Evolutionary conservation across 768 basidiomycete genomes (phyloP), one percentile per base, ranked within the genome.

Genomic region (Russula olivacea): DNA sequence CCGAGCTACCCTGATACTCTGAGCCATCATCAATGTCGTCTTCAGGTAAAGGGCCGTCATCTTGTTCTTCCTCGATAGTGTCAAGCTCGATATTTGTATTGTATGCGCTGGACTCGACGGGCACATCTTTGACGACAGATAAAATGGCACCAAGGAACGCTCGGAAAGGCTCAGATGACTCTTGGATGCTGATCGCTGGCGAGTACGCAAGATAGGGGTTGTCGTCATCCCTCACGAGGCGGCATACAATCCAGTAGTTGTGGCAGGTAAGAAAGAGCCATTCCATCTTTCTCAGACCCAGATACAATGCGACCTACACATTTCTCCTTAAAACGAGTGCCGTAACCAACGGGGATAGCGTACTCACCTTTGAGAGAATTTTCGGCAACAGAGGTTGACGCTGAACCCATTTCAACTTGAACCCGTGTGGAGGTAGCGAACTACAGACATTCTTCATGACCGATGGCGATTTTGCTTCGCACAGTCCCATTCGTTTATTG

Each of bases 41-140:
- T 19, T 41, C 41, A 41, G 41, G 41, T 17, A 63, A 66, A 3
- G 72, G 69, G 4, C 60, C 49, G 28, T 50, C 25, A 50, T 50
- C 49, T 30, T 30, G 30, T 30, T 30, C 30, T 6, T 30, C 30
- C 30, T 30, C 5, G 17, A 50, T 50, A 15, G 23, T 17, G 30
- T 50, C 49, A 21, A 45, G 41, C n/a, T n/a, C 8, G 11, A 45
- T 56, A 34, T 47, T 10, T 28, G 56, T 21, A 23, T 57, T 9
- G 17, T 21, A 34, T 45, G 30, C 8, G 15, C 28, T 57, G 12
- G 56, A n/a, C 14, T 34, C 30, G 21, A 57, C 56, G 3, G 45
- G 32, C 32, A 57, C 32, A 6, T 1, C 43, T 23, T 34, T 34
- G 12, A 34, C 11, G 19, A 34, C 21, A 43, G 56, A 57, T 14